Evolutionary conservation across 139 green algal species (phyloP).

Genomic region (Picochlorum sp.): DNA sequence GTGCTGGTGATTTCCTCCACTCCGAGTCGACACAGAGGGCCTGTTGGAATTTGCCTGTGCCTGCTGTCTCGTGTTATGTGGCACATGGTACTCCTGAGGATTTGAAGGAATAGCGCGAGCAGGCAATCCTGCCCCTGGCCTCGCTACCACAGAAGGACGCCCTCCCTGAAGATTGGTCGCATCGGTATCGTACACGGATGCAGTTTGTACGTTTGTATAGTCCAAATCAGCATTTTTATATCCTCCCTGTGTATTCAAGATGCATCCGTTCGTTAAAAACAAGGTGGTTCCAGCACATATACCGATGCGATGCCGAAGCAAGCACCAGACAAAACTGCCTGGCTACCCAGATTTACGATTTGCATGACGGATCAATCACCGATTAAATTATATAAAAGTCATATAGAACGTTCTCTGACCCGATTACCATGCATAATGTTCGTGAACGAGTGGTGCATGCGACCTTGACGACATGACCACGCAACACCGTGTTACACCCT

Average conservation of each 20-base stretch:
- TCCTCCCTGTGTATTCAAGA: no score
- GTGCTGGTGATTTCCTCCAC: no score
- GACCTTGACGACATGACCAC: neutral
- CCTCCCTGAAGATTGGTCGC: neutral
- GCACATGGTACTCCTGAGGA: neutral
- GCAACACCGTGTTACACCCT: neutral
- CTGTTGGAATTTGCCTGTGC: neutral
- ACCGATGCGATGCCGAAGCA: no score
- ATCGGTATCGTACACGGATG: neutral
- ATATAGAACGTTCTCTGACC: neutral
- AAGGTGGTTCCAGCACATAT: no score
- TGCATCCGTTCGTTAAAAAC: no score
- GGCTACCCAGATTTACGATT: no score
- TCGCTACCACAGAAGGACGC: slow-evolving; percentile 3
- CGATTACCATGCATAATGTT: neutral
- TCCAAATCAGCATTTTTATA: neutral
- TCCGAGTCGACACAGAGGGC: neutral
- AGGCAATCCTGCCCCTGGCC: slow-evolving; percentile 11
- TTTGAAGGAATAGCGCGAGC: slow-evolving; percentile 5
- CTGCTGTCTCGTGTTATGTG: slow-evolving; percentile 7
- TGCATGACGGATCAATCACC: neutral
- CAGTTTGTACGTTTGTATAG: neutral
- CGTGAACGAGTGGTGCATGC: neutral
- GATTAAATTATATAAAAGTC: neutral
- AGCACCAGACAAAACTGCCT: no score